Evolutionary conservation across 495 filamentous ascomycete genomes (phyloP).

Genomic region (Copromyces sp.): DNA sequence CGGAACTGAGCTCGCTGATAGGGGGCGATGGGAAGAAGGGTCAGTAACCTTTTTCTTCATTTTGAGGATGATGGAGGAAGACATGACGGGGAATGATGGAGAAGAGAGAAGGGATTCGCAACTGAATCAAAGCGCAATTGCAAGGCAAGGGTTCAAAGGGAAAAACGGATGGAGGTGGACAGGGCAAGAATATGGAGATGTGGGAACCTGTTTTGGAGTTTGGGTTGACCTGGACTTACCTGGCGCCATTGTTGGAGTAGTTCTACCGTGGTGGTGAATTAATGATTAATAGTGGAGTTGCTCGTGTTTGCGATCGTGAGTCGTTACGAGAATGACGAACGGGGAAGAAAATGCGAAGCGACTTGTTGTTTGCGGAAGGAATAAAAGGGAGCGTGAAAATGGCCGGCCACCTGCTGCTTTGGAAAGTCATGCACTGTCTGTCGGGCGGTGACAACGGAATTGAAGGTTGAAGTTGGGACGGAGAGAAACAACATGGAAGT

Average conservation of each 20-base stretch:
- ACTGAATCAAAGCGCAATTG: neutral
- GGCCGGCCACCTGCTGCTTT: neutral
- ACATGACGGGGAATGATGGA: neutral
- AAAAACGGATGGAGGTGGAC: neutral
- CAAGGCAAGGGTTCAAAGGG: neutral
- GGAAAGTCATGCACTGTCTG: neutral
- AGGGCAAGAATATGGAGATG: neutral
- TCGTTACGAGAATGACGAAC: neutral
- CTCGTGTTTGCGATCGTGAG: neutral
- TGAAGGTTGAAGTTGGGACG: neutral
- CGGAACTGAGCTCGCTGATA: constrained; percentile 36
- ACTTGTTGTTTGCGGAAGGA: neutral
- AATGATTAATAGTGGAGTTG: constrained; percentile 1
- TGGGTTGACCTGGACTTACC: constrained; percentile 12
- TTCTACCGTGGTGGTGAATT: neutral
- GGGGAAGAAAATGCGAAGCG: neutral
- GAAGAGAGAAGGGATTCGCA: neutral
- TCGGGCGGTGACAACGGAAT: neutral
- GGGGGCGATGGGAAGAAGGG: neutral
- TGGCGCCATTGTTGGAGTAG: constrained; percentile 14
- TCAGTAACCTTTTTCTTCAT: constrained; percentile 4
- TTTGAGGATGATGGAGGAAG: neutral
- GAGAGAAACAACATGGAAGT: neutral
- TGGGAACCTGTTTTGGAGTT: neutral
- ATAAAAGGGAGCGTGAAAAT: neutral